These are phyloP conservation scores for Carex littledalei DNA, from an alignment of 176 grass and related monocot species.

Conservation along the genomic window DNA sequence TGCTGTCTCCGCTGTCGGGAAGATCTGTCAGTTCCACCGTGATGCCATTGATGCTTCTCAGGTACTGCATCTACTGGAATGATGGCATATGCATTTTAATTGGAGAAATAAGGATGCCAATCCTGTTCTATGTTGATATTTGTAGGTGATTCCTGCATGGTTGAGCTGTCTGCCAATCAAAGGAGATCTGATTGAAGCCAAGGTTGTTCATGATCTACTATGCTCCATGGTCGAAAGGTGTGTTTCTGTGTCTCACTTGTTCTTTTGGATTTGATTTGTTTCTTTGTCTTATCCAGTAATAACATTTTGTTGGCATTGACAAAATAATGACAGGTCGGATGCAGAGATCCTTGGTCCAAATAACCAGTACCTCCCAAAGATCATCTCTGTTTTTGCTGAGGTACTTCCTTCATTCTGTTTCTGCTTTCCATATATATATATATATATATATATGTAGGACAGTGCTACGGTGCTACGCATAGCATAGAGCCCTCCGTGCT, in stretches of 20 bases:
- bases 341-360: conserved; percentile 67
- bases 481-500: too few species aligned
- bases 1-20: conserved; percentile 91
- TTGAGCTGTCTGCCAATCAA: conserved; percentile 88
- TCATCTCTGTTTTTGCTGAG: conserved; percentile 74
- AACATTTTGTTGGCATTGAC: conserved; percentile 22
- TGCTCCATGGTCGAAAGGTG: conserved; percentile 98
- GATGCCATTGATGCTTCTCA: conserved; percentile 76
- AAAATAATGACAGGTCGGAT: conserved; percentile 50
- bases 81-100: not conserved
- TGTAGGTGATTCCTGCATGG: conserved; percentile 86
- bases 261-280: not conserved
- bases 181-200: conserved; percentile 95
- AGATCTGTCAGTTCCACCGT: conserved; percentile 87
- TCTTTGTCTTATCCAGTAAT: not conserved
- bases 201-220: conserved; percentile 89
- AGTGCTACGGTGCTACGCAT: too few species aligned
- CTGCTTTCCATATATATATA: not conserved
- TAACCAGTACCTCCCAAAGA: conserved; percentile 74
- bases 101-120: not conserved
- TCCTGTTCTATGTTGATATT: conserved; percentile 6
- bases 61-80: conserved; percentile 33
- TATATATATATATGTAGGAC: too few species aligned
- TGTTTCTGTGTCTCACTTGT: not conserved
- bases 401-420: conserved; percentile 30